Base-by-base conservation (phyloP, 2,329 filamentous ascomycete species). In the Exophiala aquamarina region DNA sequence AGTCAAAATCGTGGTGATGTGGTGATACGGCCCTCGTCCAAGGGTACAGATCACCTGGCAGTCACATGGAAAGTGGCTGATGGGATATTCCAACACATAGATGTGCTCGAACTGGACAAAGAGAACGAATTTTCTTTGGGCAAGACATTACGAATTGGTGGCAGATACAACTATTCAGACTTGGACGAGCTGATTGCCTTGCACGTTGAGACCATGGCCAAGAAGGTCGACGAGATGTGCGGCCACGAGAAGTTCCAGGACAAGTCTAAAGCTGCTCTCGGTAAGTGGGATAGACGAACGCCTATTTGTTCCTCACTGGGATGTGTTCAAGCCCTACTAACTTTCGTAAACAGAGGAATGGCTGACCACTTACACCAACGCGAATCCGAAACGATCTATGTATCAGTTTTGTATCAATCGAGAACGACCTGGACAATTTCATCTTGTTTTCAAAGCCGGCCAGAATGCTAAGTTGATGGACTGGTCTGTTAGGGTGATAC, bases 21-120 rank as follows among this genome's bases (percentile, higher is more conserved):
- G 45, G 89, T 98, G 51, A 96, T 98, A 62, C 86, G 93, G 35
- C 92, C 93, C 3, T 96, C 90, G 1, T 95, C 90, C 20, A 95
- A 95, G 67, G 93, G 93, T 35, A 87, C 89, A 49, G 93, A 98
- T 66, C 93, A 98, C 72, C 76, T 98, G 45, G 90, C 92, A 6
- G 83, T 98, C 37, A 98, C 93, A 0, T 98, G 93, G 93, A 98
- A 98, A 74, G 91, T 98, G 11, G 86, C 89, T 1, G 90, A 97
- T 65, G 86, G 87, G 50, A 84, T 97, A n/a, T 98, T 91, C 67
- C 91, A 98, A 70, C 93, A 98, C 67, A 89, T 98, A 55, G 93
- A 98, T 68, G 92, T 98, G 26, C 78, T 98, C 31, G 93, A 98
- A 70, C 77, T 98, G 63, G 89, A 95, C 68, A 98, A 98, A 70